A percentile compares a stretch with the other conserved stretches of the same genome.
These are phyloP conservation scores for Curvularia lunata DNA, from an alignment of 2,329 filamentous ascomycete genomes.

Conservation along the genomic window DNA sequence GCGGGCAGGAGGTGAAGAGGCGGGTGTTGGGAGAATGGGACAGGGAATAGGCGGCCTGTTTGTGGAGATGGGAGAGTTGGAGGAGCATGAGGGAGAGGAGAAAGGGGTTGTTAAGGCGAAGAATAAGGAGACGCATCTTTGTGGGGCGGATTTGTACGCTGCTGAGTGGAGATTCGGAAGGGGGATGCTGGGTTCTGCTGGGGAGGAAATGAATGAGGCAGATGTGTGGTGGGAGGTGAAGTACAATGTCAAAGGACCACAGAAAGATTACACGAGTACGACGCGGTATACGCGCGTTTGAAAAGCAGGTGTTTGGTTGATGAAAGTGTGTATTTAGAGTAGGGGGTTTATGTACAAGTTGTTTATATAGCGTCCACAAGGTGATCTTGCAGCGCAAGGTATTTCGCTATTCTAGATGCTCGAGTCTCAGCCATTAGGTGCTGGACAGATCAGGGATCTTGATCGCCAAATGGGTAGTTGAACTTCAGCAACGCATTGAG, in stretches of 20 bases:
- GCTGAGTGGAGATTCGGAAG: constrained; percentile 72
- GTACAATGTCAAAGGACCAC: constrained; percentile 50
- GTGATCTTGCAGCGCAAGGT: background rate
- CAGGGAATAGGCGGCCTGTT: constrained; percentile 74
- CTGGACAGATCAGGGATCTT: constrained; percentile 26
- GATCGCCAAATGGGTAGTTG: constrained; percentile 89
- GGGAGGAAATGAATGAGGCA: constrained; percentile 3
- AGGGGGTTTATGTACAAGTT: background rate
- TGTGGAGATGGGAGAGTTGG: constrained; percentile 67
- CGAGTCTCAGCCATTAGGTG: background rate
- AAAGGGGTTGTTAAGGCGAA: constrained; percentile 31
- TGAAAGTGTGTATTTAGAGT: background rate
- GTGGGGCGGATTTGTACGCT: constrained; percentile 74
- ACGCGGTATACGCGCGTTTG: constrained; percentile 40
- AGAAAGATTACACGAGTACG: constrained; percentile 51
- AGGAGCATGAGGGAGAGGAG: constrained; percentile 20
- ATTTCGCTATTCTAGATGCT: background rate
- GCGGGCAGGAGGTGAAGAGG: background rate
- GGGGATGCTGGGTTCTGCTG: constrained; percentile 19
- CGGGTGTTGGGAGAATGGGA: constrained; percentile 16
- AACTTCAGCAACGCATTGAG: constrained; percentile 94
- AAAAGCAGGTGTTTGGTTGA: background rate
- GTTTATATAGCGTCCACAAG: background rate
- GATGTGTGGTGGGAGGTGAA: constrained; percentile 44
- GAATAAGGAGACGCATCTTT: constrained; percentile 72